Evolutionary conservation across 2,329 filamentous ascomycete species (phyloP).

Genomic region (Penicillium sclerotigenum): DNA sequence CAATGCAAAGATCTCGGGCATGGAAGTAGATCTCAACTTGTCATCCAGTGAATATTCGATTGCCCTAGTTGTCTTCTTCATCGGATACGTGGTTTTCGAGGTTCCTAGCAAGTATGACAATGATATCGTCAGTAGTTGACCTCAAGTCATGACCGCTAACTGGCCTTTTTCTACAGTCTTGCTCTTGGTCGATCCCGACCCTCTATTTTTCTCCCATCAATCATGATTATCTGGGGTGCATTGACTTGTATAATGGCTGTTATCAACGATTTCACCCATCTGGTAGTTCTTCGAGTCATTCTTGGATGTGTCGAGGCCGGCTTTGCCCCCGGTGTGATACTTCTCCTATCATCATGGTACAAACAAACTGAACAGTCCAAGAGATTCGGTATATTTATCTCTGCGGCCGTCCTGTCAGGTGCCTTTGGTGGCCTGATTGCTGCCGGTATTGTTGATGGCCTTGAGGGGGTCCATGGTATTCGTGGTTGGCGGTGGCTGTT

Average conservation of each 20-base stretch:
- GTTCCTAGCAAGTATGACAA: constrained; percentile 48
- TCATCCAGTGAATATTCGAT: constrained; percentile 49
- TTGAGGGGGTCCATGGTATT: constrained; percentile 47
- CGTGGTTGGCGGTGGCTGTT: constrained; percentile 55
- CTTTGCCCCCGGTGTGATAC: constrained; percentile 25
- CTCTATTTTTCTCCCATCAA: constrained; percentile 49
- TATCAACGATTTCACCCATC: constrained; percentile 47
- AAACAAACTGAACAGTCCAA: constrained; percentile 57
- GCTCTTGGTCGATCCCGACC: constrained; percentile 50
- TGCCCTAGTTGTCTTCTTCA: constrained; percentile 54
- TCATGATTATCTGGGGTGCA: constrained; percentile 55
- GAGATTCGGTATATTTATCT: constrained; percentile 57
- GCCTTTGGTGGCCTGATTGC: constrained; percentile 54
- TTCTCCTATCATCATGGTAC: constrained; percentile 58
- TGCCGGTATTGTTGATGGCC: constrained; percentile 48
- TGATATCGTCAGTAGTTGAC: background rate
- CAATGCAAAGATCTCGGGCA: constrained; percentile 28
- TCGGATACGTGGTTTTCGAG: constrained; percentile 53
- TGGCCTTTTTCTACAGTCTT: constrained; percentile 25
- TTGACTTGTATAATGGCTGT: constrained; percentile 52
- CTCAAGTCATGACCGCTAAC: background rate
- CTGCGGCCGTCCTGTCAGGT: constrained; percentile 56
- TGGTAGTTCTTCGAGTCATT: constrained; percentile 45
- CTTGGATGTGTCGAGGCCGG: constrained; percentile 26
- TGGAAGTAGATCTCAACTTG: constrained; percentile 20